Conservation (phyloP, 441 rosid species). For the Euphorbia schlechtendalii region DNA sequence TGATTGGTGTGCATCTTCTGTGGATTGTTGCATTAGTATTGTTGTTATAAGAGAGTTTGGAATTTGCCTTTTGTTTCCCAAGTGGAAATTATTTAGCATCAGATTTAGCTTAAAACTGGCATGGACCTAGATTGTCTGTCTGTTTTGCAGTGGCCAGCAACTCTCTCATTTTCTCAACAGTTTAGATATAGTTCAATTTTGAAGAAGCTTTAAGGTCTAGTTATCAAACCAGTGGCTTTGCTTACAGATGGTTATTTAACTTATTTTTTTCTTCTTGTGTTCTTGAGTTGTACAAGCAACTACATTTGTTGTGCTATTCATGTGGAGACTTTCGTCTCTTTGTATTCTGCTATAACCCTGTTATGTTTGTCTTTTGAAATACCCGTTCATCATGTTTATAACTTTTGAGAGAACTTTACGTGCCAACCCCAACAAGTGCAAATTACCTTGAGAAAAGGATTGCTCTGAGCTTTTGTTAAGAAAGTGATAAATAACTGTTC, state of each 20-base stretch:
- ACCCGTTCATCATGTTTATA: neutral
- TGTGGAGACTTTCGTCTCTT: no score
- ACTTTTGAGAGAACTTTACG: no score
- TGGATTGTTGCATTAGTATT: neutral
- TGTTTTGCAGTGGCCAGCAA: no score
- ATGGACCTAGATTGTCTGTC: neutral
- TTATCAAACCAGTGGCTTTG: no score
- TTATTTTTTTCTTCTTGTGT: neutral
- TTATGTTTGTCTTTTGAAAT: neutral
- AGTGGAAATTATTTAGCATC: neutral
- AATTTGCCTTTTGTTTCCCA: neutral
- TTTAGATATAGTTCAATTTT: no score
- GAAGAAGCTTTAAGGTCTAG: no score
- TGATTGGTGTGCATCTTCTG: neutral
- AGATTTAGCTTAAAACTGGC: neutral
- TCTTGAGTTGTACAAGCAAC: neutral
- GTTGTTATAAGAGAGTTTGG: neutral
- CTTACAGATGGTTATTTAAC: neutral
- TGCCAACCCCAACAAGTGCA: no score
- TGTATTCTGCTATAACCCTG: no score
- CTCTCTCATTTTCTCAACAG: no score
- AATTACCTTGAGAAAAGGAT: no score
- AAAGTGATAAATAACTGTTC: conserved; percentile 55
- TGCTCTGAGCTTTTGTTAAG: conserved; percentile 58
- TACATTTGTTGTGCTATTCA: neutral